A percentile compares a stretch with the other conserved stretches of the same genome.
phyloP scores from a whole-genome alignment of 306 rosid genomes.

The Corylus heterophylla region DNA sequence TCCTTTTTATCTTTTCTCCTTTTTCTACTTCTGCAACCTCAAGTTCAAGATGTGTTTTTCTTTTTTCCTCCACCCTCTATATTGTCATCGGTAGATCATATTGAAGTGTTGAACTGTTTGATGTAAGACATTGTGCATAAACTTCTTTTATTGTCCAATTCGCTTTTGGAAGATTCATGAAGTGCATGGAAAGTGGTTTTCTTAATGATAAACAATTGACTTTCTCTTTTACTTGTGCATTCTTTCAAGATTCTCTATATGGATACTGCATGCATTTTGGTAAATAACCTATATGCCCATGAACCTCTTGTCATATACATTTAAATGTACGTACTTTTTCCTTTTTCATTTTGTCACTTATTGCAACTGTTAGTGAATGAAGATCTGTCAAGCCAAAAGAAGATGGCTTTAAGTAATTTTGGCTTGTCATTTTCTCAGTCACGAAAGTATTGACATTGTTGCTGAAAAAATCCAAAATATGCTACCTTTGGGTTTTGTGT shows the following conservation, averaged over 20 bases:
- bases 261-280: neutral
- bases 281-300: neutral
- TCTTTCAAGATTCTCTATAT: neutral
- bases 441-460: neutral
- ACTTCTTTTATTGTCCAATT: neutral
- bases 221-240: neutral
- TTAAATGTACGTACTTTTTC: neutral
- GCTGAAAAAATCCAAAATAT: neutral
- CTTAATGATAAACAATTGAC: neutral
- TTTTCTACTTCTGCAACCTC: neutral
- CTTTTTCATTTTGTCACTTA: neutral
- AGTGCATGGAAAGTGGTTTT: neutral
- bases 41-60: neutral
- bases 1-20: conserved; percentile 6
- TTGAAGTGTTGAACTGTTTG: neutral
- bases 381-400: neutral
- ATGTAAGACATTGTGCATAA: neutral
- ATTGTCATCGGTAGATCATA: neutral
- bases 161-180: neutral
- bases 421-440: neutral
- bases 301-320: neutral
- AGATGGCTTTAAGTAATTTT: neutral
- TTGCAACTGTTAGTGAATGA: neutral
- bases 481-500: neutral
- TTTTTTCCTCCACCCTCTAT: conserved; percentile 10